Base-by-base conservation (phyloP, 2,329 filamentous ascomycete species). In the Calonectria crousiana region DNA sequence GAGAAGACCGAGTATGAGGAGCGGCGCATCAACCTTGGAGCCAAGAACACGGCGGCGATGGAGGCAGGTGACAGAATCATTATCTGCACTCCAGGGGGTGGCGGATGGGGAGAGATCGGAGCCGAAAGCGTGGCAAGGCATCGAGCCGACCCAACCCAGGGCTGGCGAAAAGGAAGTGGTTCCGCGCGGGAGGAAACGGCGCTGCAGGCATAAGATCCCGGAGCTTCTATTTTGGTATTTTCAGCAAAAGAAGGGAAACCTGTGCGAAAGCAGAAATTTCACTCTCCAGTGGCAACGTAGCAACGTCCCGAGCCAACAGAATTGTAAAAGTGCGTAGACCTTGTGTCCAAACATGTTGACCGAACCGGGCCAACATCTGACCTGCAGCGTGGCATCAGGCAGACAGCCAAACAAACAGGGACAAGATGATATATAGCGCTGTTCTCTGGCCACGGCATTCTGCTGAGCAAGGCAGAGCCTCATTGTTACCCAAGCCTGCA, bases 21-120 rank as follows among this genome's bases (percentile, higher is more conserved):
- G 82, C 86, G 92, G 49, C 87, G 88, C 67, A 93, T 96, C 81
- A 95, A 94, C 80, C 82, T 96, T 49, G 94, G 94, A 0, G 93
- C 92, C 1, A 96, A 96, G 88, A 96, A 96, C 78, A 95, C 92
- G 32, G 94, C 94, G 16, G 89, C 90, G 16, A 95, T 96, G 93
- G 88, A 91, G 81, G 88, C 92, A 0, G 95, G 95, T 0, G 95
- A 97, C 81, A 87, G 94, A 9, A 95, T 96, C 80, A 94, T 96
- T 70, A 88, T 97, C 23, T 89, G 89, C 76, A 96, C 95, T 6
- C 95, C 95, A 3, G 95, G 95, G 36, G 95, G 95, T 69, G 95
- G 95, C 52, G 95, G 92, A 0, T 96, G 94, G 93, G 94, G 94
- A 0, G 84, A 83, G 49, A 86, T 88, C 0, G 93, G 92, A 0